These are phyloP conservation scores for Ogataea zsoltii DNA, from an alignment of 805 yeast species.

Conservation along the genomic window DNA sequence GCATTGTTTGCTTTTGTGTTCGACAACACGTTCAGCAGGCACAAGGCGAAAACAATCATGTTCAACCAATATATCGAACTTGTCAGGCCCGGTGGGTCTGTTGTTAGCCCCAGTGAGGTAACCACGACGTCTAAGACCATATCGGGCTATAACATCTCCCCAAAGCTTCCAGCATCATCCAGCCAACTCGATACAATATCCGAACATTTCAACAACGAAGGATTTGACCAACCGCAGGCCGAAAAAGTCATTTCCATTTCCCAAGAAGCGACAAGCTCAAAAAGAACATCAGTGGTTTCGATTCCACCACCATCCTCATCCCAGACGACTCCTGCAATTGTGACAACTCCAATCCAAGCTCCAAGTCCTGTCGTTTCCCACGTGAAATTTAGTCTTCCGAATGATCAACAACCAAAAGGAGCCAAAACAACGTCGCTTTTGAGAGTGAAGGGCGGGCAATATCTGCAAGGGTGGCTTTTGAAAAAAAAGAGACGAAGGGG, in stretches of 20 bases:
- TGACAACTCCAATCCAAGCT: neutral
- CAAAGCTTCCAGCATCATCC: conserved; percentile 3
- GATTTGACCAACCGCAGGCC: neutral
- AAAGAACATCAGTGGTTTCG: conserved; percentile 5
- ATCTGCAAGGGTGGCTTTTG: conserved; percentile 72
- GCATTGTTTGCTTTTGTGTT: conserved; percentile 86
- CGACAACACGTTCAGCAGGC: conserved; percentile 89
- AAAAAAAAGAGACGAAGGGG: conserved; percentile 75
- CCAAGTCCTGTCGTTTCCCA: conserved; percentile 12
- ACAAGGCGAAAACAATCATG: conserved; percentile 75
- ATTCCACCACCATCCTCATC: neutral
- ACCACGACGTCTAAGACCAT: neutral
- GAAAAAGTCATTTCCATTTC: conserved; percentile 2
- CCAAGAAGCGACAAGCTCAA: neutral
- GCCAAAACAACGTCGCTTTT: conserved; percentile 31
- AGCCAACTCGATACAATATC: conserved; percentile 13
- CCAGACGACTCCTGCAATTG: neutral
- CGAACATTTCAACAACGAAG: conserved; percentile 10
- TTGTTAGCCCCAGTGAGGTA: neutral
- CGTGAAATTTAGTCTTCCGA: conserved; percentile 32
- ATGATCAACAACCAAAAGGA: conserved; percentile 13
- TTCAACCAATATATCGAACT: conserved; percentile 51
- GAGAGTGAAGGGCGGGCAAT: conserved; percentile 62
- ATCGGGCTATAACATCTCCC: neutral
- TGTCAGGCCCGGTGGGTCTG: neutral